Evolutionary conservation across 306 rosid genomes (phyloP).

Genomic region (Fragaria ananassa): DNA sequence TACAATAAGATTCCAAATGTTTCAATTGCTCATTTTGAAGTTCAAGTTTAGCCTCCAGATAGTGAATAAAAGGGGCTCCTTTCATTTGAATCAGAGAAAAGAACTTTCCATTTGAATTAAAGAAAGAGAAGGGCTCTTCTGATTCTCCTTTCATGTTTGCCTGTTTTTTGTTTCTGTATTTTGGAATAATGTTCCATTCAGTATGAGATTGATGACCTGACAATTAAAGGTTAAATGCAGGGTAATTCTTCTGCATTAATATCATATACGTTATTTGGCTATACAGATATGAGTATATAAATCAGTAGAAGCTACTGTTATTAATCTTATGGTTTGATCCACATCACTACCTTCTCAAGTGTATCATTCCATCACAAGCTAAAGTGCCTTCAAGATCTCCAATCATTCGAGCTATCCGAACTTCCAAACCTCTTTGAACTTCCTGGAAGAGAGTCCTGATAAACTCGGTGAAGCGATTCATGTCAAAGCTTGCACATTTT

Average conservation of each 20-base stretch:
- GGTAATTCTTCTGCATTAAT: conserved; percentile 12
- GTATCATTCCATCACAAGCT: conserved; percentile 87
- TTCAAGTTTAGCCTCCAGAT: not conserved
- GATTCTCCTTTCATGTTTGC: not conserved
- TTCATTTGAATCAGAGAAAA: not conserved
- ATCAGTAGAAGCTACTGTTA: conserved; percentile 31
- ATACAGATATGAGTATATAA: conserved; percentile 38
- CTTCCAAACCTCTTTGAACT: conserved; percentile 91
- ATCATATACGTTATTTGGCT: conserved; percentile 36
- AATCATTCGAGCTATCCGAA: conserved; percentile 71
- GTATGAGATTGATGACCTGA: not conserved
- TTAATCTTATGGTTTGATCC: not conserved
- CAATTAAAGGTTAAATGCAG: not conserved
- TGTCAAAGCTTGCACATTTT: conserved; percentile 63
- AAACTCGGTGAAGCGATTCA: conserved; percentile 65
- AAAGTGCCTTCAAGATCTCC: conserved; percentile 94
- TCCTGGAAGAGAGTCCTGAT: conserved; percentile 66
- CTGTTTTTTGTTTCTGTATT: not conserved
- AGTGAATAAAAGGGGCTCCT: not conserved
- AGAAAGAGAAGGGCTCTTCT: not conserved
- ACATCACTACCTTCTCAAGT: conserved; percentile 51
- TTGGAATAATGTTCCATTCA: not conserved
- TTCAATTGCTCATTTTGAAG: not conserved
- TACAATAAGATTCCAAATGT: not conserved
- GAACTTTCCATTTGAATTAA: not conserved